Conservation (phyloP, 129 eudicot genomes). For the Artemisia annua region DNA sequence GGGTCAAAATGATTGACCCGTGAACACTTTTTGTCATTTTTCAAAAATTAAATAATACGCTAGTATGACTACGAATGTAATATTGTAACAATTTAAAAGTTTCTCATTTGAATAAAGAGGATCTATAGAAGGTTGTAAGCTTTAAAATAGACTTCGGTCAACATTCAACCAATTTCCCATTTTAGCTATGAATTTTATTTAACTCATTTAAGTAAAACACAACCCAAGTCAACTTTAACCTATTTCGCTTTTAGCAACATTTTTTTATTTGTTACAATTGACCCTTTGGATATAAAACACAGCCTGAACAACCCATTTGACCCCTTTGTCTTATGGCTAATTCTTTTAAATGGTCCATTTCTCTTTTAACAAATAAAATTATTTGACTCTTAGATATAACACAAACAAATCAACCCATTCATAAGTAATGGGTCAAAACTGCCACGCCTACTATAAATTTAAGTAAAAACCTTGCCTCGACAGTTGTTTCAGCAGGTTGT, state of each 20-base stretch:
- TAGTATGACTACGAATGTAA: background rate
- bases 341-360: background rate
- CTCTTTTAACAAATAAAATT: background rate
- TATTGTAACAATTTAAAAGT: background rate
- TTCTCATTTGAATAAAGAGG: background rate
- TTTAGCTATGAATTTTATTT: background rate
- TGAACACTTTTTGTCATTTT: too few species aligned
- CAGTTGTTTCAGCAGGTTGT: slow-evolving; percentile 59
- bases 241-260: too few species aligned
- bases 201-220: background rate
- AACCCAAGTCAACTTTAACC: background rate
- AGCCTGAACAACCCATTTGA: background rate
- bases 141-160: background rate
- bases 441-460: background rate
- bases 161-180: too few species aligned
- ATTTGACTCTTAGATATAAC: background rate
- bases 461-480: slow-evolving; percentile 49
- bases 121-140: background rate
- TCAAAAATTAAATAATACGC: too few species aligned
- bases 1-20: too few species aligned
- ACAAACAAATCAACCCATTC: background rate
- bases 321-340: background rate
- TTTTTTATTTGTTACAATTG: too few species aligned
- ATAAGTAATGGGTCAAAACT: background rate
- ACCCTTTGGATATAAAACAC: too few species aligned